Evolutionary conservation across 352 stramenopile species (phyloP), one percentile per base, ranked within the genome.

Genomic region (Albugo candida): DNA sequence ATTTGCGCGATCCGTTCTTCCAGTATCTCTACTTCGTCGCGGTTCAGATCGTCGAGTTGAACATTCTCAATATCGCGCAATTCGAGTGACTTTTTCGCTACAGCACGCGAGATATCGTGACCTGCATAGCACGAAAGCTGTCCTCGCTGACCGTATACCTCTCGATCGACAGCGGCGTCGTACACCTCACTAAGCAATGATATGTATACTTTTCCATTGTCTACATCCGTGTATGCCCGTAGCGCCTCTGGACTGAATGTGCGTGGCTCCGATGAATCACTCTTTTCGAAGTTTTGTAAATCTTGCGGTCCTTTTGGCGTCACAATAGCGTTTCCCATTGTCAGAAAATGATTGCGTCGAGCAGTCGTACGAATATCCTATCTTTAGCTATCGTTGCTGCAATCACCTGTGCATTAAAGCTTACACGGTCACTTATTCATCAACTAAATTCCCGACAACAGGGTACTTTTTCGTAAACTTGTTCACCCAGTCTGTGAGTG

Each of bases 401-500:
- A 31, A 10, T 31, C 3, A 31, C 3, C 24, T 31, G 24, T 31
- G 24, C 24, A 10, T 31, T 31, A 8, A 31, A 31, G 24, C 38
- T 43, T 43, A 24, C 17, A 43, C 17, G 38, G 8, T 43, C 17
- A 19, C 38, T 43, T 24, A 43, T 19, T 43, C 38, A 14, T 17
- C 19, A n/a, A 56, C n/a, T 13, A 76, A 43, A 18, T 86, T 88
- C 44, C 83, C 85, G 11, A 98, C 87, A 45, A 97, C 72, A 13
- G 88, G 83, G 65, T 99, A 99, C 54, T 92, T 93, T 38, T 85
- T 65, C 49, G 83, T 66, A 61, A 98, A 96, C 57, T 96, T 97
- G 48, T 83, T 82, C 48, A 95, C 86, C 95, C 95, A 99, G 63
- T 98, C 94, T 8, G 64, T 65, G 39, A 99, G 76, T 35, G 94